Base-by-base conservation (phyloP, 192 early-diverging fungal species). In the Mortierella antarctica region DNA sequence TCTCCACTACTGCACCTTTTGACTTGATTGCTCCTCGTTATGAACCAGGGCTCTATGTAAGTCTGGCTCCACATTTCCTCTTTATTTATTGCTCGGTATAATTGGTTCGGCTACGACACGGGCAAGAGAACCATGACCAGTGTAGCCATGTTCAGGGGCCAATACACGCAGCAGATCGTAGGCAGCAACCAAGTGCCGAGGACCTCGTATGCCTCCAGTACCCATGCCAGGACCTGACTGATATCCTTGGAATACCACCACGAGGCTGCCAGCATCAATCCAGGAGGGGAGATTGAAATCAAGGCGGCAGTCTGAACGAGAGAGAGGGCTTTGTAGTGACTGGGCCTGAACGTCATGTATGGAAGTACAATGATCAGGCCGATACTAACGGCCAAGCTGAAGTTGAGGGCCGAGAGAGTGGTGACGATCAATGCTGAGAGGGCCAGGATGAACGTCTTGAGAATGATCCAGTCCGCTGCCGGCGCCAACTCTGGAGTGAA, bases 351-450 rank as follows among this genome's bases (percentile, higher is more conserved):
- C 7, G 89, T 55, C 57, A 88, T 72, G 70, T 90, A 88, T 7
- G 93, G 93, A 13, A 93, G 72, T 2, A 89, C 85, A 7, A 88
- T 85, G 17, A 90, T 62, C 7, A 86, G 77, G 61, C 89, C 91
- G 46, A 88, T 74, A 15, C 70, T 79, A 6, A 93, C 86, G 0
- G 90, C 92, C 60, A 93, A 64, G 73, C 91, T 93, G 73, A 93
- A 92, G 75, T 95, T 95, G 49, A 93, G 84, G 6, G 91, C 85
- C 0, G 92, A 91, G 5, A 93, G 78, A 8, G 88, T 89, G 4
- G 91, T 89, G 31, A 93, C 86, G 5, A 86, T 62, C 53, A 91
- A 77, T 2, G 91, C 91, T 14, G 90, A 85, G 61, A 90, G 71
- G 1, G 89, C 86, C 3, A 83, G 61, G 42, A 84, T 83, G 39